Conservation (phyloP, 1,284 basidiomycete genomes). For the Phlebopus sp. region DNA sequence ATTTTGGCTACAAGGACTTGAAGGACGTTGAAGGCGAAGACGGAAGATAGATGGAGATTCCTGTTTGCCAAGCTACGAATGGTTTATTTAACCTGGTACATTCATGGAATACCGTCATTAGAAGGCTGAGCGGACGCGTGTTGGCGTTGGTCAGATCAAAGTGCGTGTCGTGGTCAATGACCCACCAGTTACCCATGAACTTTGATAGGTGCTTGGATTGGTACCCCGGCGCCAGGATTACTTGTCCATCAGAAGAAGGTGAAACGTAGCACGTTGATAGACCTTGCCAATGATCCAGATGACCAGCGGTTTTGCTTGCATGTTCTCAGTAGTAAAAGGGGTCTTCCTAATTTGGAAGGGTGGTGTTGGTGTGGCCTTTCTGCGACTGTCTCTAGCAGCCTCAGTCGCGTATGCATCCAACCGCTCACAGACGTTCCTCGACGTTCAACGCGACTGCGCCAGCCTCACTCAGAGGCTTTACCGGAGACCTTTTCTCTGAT, state of each 20-base stretch:
- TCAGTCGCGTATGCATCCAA: slow-evolving; percentile 21
- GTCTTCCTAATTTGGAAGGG: slow-evolving; percentile 14
- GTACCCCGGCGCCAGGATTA: too few species aligned
- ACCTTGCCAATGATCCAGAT: too few species aligned
- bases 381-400: background rate
- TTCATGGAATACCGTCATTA: slow-evolving; percentile 20
- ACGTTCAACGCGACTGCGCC: slow-evolving; percentile 15
- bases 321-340: too few species aligned
- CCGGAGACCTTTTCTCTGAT: slow-evolving; percentile 39
- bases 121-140: slow-evolving; percentile 16
- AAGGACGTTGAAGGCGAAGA: slow-evolving; percentile 9
- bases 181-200: slow-evolving; percentile 15
- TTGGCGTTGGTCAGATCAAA: slow-evolving; percentile 16
- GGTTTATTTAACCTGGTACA: slow-evolving; percentile 12
- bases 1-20: slow-evolving; percentile 10
- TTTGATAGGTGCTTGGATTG: slow-evolving; percentile 1
- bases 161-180: slow-evolving; percentile 16
- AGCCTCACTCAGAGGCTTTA: slow-evolving; percentile 6
- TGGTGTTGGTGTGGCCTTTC: background rate
- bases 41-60: slow-evolving; percentile 9
- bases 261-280: too few species aligned
- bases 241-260: too few species aligned
- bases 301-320: too few species aligned
- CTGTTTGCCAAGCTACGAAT: slow-evolving; percentile 9
- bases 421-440: slow-evolving; percentile 27